Percentiles rank a stretch among this genome's conserved stretches.
Conservation (phyloP, 2,329 filamentous ascomycete species). For the Dryadomyces sulphureus region DNA sequence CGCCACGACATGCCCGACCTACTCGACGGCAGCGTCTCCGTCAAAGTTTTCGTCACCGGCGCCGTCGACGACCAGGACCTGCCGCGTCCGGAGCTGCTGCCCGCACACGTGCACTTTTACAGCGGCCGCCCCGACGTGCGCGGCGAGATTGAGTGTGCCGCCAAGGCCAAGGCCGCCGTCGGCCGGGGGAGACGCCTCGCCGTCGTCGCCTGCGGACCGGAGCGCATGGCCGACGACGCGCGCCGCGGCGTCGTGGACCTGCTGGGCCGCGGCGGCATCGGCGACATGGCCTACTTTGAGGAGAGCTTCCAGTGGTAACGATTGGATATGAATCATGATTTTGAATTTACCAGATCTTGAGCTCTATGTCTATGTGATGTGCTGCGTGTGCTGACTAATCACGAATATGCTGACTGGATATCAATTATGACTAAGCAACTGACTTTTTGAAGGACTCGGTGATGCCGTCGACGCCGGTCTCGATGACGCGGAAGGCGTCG, state of each 20-base stretch:
- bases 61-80: not conserved
- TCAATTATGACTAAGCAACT: too few species aligned
- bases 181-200: conserved; percentile 4
- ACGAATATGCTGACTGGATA: too few species aligned
- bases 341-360: too few species aligned
- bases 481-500: conserved; percentile 61
- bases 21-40: conserved; percentile 3
- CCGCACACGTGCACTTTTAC: conserved; percentile 11
- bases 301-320: conserved; percentile 12
- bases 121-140: conserved; percentile 10
- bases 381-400: not conserved
- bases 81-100: not conserved
- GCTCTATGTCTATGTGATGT: too few species aligned
- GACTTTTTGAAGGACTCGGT: conserved; percentile 8
- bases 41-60: conserved; percentile 9
- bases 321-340: not conserved
- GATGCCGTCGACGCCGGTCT: conserved; percentile 49
- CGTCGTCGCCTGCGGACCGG: conserved; percentile 11
- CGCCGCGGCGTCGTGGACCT: conserved; percentile 5
- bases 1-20: conserved; percentile 2
- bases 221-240: conserved; percentile 9
- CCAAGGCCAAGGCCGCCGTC: conserved; percentile 10
- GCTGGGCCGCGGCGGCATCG: not conserved
- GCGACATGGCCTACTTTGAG: conserved; percentile 10
- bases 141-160: conserved; percentile 16